Evolutionary conservation across 2,329 filamentous ascomycete genomes (phyloP), one percentile per base, ranked within the genome.

Genomic region (Epichloe scottii): DNA sequence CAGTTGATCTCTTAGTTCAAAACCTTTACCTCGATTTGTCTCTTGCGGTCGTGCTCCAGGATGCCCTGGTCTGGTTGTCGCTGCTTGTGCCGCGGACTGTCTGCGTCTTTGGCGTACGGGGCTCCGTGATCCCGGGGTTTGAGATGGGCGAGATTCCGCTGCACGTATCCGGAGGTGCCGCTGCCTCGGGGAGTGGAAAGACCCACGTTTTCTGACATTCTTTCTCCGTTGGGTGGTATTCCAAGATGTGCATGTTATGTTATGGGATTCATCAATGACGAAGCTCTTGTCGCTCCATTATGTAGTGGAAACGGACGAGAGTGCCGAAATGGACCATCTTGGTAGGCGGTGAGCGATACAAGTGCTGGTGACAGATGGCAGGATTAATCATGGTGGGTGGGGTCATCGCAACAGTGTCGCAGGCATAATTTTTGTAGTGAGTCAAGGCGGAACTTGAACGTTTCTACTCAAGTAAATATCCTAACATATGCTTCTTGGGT

Each of bases 191-290:
- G 93, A 4, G 93, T 98, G 52, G 85, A 83, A 61, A 98, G 88
- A 52, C 93, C 94, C 63, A 98, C 93, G 72, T 98, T 98, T 58
- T 93, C 89, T 54, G 90, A 93, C 93, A 97, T 97, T 60, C 35
- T 51, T 37, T 14, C 11, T 4, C 10, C 3, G 8, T 30, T 30
- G 26, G 8, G 45, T 37, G 12, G 17, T 33, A 43, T 42, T 38
- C 10, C 15, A 17, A 43, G 3, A 14, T 46, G 39, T 34, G 44
- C 33, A 37, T 44, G 40, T 47, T 47, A 35, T 19, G 8, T 30
- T 30, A 30, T 30, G 26, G 26, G 26, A 30, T 30, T 30, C 7
- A 10, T 21, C 21, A 10, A n/a, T 45, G 12, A n/a, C 43, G 12
- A n/a, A 40, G 34, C 11, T 47, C 37, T 10, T 10, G 34, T 23